phyloP scores from a whole-genome alignment of 495 filamentous ascomycete species.

The Xylaria intraflava region DNA sequence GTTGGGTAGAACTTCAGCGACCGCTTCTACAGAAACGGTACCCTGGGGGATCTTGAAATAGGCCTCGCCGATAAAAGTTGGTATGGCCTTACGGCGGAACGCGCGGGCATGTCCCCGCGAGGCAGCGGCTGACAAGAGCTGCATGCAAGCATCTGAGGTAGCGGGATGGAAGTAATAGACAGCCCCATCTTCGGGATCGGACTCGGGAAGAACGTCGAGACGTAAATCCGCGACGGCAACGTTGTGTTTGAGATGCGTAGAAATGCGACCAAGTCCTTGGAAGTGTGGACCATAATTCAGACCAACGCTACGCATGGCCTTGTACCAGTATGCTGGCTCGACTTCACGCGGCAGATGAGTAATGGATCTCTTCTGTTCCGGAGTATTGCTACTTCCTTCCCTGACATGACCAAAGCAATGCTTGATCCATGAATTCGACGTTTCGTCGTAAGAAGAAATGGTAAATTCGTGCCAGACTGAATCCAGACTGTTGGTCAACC shows the following conservation, averaged over 20 bases:
- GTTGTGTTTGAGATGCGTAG: slow-evolving; percentile 4
- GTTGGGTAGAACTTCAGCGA: neutral
- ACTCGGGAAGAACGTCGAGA: neutral
- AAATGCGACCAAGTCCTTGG: slow-evolving; percentile 11
- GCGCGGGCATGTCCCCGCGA: slow-evolving; percentile 10
- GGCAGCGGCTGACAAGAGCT: slow-evolving; percentile 21
- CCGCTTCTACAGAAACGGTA: neutral
- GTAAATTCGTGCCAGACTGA: slow-evolving; percentile 38
- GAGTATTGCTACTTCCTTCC: neutral
- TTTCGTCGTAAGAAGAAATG: slow-evolving; percentile 31
- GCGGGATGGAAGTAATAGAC: slow-evolving; percentile 31
- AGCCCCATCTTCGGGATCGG: slow-evolving; percentile 12
- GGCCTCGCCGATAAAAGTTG: slow-evolving; percentile 22
- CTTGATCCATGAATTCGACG: slow-evolving; percentile 25
- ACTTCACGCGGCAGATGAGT: slow-evolving; percentile 5
- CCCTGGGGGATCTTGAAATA: slow-evolving; percentile 6
- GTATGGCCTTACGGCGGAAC: slow-evolving; percentile 11
- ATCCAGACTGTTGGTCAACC: slow-evolving; percentile 26
- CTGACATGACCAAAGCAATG: slow-evolving; percentile 35
- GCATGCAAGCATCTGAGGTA: slow-evolving; percentile 27
- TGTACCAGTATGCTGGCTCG: slow-evolving; percentile 26
- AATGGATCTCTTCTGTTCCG: neutral
- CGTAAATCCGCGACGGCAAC: slow-evolving; percentile 5
- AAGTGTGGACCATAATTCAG: slow-evolving; percentile 40
- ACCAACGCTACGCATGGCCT: slow-evolving; percentile 19